Evolutionary conservation across 2,329 filamentous ascomycete genomes (phyloP).

Genomic region (Elsinoe necatrix): DNA sequence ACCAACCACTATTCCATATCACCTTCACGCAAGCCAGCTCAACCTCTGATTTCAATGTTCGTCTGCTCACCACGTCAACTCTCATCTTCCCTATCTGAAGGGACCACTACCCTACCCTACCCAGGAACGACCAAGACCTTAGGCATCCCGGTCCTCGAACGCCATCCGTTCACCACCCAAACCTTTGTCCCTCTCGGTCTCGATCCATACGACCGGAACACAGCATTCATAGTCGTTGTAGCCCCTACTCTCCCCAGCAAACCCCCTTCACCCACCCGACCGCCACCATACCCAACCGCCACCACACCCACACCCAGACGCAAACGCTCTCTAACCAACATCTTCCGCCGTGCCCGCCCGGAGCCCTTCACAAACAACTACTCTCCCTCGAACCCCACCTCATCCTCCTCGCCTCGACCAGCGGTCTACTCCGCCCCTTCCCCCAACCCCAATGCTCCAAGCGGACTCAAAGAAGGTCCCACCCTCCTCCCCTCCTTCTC

Average conservation of each 20-base stretch:
- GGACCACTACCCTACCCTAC: constrained; percentile 14
- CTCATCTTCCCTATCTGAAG: constrained; percentile 17
- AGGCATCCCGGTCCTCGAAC: constrained; percentile 24
- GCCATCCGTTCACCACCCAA: constrained; percentile 90
- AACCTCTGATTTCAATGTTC: constrained; percentile 77
- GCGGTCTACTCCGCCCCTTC: background rate
- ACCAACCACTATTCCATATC: constrained; percentile 61
- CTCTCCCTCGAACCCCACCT: constrained; percentile 24
- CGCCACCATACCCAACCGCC: constrained; percentile 38
- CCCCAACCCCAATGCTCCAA: background rate
- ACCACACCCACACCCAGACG: constrained; percentile 18
- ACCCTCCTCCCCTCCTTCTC: constrained; percentile 6
- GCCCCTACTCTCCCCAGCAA: constrained; percentile 60
- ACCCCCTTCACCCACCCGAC: constrained; percentile 22
- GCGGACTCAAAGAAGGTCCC: background rate
- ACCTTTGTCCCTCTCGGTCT: constrained; percentile 75
- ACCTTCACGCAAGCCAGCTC: constrained; percentile 48
- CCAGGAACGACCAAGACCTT: constrained; percentile 14
- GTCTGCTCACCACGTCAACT: constrained; percentile 63
- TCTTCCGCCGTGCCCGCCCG: constrained; percentile 35
- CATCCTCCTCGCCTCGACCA: constrained; percentile 5
- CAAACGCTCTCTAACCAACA: constrained; percentile 27
- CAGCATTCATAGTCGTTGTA: constrained; percentile 74
- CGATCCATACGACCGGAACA: constrained; percentile 36
- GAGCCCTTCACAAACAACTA: constrained; percentile 45